phyloP scores from a whole-genome alignment of 2,329 filamentous ascomycete genomes.

The Fusarium transvaalense region DNA sequence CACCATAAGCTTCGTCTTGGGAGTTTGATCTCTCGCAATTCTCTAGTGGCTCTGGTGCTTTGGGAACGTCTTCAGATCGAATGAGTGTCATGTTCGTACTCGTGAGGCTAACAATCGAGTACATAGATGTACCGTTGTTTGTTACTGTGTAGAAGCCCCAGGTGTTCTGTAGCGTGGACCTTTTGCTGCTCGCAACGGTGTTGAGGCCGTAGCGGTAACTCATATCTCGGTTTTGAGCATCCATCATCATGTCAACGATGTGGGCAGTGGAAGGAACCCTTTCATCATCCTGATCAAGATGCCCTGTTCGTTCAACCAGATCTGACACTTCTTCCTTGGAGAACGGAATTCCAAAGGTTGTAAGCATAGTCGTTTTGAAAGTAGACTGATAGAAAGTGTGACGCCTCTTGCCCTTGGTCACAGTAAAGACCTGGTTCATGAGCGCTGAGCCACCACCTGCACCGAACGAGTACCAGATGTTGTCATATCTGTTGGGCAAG shows the following conservation, averaged over 20 bases:
- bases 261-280: neutral
- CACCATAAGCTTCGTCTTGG: conserved; percentile 37
- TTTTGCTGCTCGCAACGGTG: conserved; percentile 1
- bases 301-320: conserved; percentile 20
- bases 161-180: conserved; percentile 8
- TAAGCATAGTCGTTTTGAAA: conserved; percentile 26
- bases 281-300: conserved; percentile 17
- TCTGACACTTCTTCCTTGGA: conserved; percentile 8
- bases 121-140: accelerated
- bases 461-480: conserved; percentile 34
- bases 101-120: conserved; percentile 16
- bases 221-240: conserved; percentile 5
- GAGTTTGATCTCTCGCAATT: conserved; percentile 14
- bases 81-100: conserved; percentile 35
- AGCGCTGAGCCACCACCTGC: conserved; percentile 26
- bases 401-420: conserved; percentile 19
- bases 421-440: conserved; percentile 37
- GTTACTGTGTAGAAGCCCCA: conserved; percentile 8
- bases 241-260: conserved; percentile 26
- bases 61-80: conserved; percentile 19
- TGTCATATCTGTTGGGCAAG: conserved; percentile 24
- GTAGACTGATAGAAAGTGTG: conserved; percentile 27
- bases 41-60: conserved; percentile 10
- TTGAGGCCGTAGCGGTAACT: conserved; percentile 28
- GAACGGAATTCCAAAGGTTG: neutral